These are phyloP conservation scores for Penicillium nucicola DNA, from an alignment of 495 filamentous ascomycete species.

Conservation along the genomic window DNA sequence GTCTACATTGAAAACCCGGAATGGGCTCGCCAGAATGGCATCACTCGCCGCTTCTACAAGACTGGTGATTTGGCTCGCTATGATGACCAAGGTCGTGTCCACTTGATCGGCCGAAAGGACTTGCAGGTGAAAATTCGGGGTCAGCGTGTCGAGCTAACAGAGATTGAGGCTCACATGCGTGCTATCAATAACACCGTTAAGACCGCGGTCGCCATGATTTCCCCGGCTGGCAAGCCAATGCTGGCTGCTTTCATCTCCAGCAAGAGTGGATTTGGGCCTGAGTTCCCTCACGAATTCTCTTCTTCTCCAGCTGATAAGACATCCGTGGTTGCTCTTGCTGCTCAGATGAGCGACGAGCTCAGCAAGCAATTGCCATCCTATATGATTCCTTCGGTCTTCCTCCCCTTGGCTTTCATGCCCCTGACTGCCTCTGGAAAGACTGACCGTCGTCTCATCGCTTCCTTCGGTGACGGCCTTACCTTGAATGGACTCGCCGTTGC, in stretches of 20 bases:
- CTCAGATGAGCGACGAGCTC: constrained; percentile 2
- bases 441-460: constrained; percentile 45
- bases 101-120: constrained; percentile 17
- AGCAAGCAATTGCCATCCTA: constrained; percentile 29
- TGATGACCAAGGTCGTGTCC: not conserved
- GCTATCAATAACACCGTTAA: constrained; percentile 6
- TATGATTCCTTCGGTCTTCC: constrained; percentile 53
- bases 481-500: constrained; percentile 13
- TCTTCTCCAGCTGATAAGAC: not conserved
- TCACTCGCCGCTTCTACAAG: constrained; percentile 1
- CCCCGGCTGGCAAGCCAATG: no score
- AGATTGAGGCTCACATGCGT: constrained; percentile 26
- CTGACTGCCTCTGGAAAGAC: constrained; percentile 49
- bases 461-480: constrained; percentile 10
- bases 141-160: constrained; percentile 43
- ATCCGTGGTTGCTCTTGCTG: constrained; percentile 3
- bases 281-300: no score
- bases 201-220: not conserved
- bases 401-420: constrained; percentile 48
- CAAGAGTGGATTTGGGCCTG: no score
- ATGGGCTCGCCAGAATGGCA: constrained; percentile 1
- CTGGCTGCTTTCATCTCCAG: no score
- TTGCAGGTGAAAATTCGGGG: constrained; percentile 44
- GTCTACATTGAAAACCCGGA: constrained; percentile 23
- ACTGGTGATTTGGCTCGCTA: constrained; percentile 12